Base-by-base conservation (phyloP, 163 green algal species). In the Smithsoniella earleae region DNA sequence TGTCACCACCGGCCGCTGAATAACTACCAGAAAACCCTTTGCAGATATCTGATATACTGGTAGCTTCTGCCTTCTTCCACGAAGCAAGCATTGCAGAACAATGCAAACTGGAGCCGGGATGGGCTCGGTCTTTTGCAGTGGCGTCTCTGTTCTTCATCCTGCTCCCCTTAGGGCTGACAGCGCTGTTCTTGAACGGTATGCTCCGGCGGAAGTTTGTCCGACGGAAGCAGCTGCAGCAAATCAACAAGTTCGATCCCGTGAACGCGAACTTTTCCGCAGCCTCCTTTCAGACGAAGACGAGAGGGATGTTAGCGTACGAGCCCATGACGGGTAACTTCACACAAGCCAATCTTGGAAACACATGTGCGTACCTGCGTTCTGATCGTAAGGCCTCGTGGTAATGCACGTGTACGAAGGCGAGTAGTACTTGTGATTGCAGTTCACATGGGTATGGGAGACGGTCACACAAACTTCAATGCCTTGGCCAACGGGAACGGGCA, bases 211-310 rank as follows among this genome's bases (percentile, higher is more conserved):
- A 31, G 1, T 69, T 43, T 1, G 58, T 69, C 30, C 0, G 25
- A 16, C 58, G 58, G 1, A 69, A 69, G 58, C 58, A 69, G 58
- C 58, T 69, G 58, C 58, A 69, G 58, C 58, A 69, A 31, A 33
- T 43, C 27, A 69, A 18, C 1, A 36, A 45, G 58, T 33, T 45
- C 16, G 58, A 34, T 33, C 18, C 49, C 1, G 49, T 6, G 25
- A 40, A 16, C n/a, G n/a, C 58, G 27, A 3, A 49, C 10, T 10
- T 13, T 22, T 10, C 40, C 40, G 10, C 10, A 49, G 13, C 40
- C 40, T 49, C 13, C 10, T 49, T 10, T 49, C 40, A 49, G 40
- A 10, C 10, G 10, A 49, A 49, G 40, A 13, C 40, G 10, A 49
- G 13, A 13, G 10, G 13, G 10, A 22, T 13, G 10, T 49, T 49